Evolutionary conservation across 179 eudicot species (phyloP).

Genomic region (Pouteria campechiana): DNA sequence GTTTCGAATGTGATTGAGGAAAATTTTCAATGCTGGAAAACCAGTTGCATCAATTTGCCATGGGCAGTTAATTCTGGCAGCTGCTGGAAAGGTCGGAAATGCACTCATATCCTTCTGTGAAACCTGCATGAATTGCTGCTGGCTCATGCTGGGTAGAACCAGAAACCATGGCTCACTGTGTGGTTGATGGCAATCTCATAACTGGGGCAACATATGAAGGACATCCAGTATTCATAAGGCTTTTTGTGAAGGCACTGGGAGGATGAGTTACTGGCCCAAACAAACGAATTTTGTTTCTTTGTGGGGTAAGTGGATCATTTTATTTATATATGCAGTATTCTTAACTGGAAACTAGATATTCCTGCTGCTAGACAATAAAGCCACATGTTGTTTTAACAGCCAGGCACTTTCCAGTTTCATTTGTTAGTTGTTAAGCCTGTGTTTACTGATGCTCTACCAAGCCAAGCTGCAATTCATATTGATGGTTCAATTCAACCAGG

Average conservation of each 20-base stretch:
- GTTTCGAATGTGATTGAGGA: constrained; percentile 52
- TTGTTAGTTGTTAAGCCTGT: too few species aligned
- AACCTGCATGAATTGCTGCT: constrained; percentile 67
- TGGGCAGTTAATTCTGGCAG: constrained; percentile 85
- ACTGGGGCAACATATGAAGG: constrained; percentile 69
- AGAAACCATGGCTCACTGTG: constrained; percentile 38
- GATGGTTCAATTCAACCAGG: too few species aligned
- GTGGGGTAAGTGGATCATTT: constrained; percentile 99
- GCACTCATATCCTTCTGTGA: constrained; percentile 64
- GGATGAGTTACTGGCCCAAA: constrained; percentile 62
- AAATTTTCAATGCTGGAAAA: constrained; percentile 51
- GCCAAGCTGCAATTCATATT: too few species aligned
- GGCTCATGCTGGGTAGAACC: constrained; percentile 93
- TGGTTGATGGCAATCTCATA: constrained; percentile 64
- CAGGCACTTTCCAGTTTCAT: too few species aligned
- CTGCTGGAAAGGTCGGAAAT: constrained; percentile 74
- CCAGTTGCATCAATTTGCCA: constrained; percentile 85
- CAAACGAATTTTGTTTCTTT: constrained; percentile 68
- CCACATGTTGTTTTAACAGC: too few species aligned
- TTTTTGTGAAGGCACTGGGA: constrained; percentile 80
- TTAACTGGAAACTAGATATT: too few species aligned
- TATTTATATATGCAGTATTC: too few species aligned
- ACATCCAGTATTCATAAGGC: constrained; percentile 73
- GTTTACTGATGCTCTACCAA: too few species aligned
- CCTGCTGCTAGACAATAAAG: too few species aligned